phyloP scores from a whole-genome alignment of 2,329 filamentous ascomycete species.

The Scedosporium minutisporum region DNA sequence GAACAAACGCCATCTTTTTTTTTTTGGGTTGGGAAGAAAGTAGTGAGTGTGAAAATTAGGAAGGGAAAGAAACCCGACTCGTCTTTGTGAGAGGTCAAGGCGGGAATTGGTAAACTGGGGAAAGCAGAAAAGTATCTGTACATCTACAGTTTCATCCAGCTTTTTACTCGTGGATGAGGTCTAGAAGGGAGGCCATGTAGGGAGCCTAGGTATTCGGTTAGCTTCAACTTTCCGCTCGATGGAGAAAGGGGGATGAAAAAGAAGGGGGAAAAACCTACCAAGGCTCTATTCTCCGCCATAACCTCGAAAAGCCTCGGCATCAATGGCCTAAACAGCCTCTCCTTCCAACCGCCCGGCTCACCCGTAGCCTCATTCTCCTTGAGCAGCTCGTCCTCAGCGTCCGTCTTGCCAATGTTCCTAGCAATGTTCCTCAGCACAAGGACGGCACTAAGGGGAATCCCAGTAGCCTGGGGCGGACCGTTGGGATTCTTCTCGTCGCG shows the following conservation, averaged over 20 bases:
- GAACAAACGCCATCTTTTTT: not conserved
- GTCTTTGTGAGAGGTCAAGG: not conserved
- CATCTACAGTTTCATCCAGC: not conserved
- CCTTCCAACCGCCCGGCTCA: conserved; percentile 52
- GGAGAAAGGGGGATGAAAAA: not conserved
- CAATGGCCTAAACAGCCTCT: conserved; percentile 56
- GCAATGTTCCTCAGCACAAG: conserved; percentile 73
- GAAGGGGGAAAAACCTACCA: conserved; percentile 32
- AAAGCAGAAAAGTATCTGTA: not conserved
- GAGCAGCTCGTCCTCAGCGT: conserved; percentile 43
- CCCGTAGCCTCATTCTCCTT: conserved; percentile 36
- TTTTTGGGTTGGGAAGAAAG: too few relatives aligned
- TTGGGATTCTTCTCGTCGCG: conserved; percentile 51
- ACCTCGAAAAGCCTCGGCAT: conserved; percentile 58
- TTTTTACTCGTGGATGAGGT: conserved; percentile 1
- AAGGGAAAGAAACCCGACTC: not conserved
- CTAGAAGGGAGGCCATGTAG: conserved; percentile 6
- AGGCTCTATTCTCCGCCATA: conserved; percentile 56
- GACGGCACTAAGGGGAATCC: conserved; percentile 68
- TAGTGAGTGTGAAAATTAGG: not conserved
- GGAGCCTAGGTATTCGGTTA: not conserved
- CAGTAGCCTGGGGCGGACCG: conserved; percentile 54
- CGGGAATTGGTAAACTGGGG: not conserved
- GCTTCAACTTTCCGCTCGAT: not conserved
- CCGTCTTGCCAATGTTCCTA: conserved; percentile 53